These are phyloP conservation scores for Zoysia japonica DNA, from an alignment of 176 grass and related monocot genomes.

Conservation along the genomic window DNA sequence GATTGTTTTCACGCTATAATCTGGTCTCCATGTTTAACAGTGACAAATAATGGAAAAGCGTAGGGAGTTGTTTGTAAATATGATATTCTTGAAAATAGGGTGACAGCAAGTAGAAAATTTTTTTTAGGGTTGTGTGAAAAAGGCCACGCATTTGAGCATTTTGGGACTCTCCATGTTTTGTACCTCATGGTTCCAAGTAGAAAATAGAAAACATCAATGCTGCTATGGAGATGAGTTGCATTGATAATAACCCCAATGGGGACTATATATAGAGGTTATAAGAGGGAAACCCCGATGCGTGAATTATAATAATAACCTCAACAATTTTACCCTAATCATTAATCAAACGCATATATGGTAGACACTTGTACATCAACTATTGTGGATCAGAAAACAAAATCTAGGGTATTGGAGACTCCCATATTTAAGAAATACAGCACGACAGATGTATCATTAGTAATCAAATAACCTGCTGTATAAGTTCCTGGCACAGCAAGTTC, in stretches of 20 bases:
- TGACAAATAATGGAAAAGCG: neutral
- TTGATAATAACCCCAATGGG: too few species aligned
- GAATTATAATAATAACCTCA: too few species aligned
- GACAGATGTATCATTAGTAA: neutral
- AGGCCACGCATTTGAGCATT: too few species aligned
- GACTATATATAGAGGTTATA: too few species aligned
- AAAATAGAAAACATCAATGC: slow-evolving; percentile 6
- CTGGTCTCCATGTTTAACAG: neutral
- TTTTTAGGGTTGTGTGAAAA: neutral
- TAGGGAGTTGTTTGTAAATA: neutral
- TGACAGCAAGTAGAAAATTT: neutral
- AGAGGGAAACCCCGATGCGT: too few species aligned
- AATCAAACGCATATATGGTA: neutral
- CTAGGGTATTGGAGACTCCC: neutral
- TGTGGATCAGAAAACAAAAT: neutral
- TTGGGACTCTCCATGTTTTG: neutral
- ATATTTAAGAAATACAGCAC: slow-evolving; percentile 14
- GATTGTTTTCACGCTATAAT: neutral
- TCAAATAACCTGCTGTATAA: slow-evolving; percentile 73
- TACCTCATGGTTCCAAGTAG: neutral
- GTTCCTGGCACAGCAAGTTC: slow-evolving; percentile 97
- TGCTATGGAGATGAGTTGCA: too few species aligned
- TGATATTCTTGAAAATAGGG: neutral
- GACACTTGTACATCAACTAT: slow-evolving; percentile 13
- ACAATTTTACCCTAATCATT: too few species aligned